phyloP scores from a whole-genome alignment of 1,284 basidiomycete genomes.

The Tranzscheliella williamsii region DNA sequence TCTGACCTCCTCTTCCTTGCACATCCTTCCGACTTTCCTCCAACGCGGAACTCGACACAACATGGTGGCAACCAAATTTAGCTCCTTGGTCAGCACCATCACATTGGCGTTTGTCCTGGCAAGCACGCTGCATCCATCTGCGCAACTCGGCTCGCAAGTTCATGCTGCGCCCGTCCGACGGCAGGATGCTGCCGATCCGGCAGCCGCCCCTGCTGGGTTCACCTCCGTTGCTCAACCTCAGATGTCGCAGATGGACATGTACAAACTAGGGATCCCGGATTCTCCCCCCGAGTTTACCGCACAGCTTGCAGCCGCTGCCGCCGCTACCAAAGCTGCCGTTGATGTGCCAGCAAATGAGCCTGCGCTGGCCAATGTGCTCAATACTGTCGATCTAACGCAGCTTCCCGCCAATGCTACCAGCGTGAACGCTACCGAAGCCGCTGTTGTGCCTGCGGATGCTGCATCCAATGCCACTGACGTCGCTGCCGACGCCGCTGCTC shows the following conservation, averaged over 20 bases:
- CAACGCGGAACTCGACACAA: too few relatives aligned
- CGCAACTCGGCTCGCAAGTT: not conserved
- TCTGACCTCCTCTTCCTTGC: too few relatives aligned
- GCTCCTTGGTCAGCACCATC: conserved; percentile 18
- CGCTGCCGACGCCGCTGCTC: too few relatives aligned
- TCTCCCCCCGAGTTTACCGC: not conserved
- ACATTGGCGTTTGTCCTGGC: conserved; percentile 25
- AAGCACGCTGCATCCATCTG: conserved; percentile 7
- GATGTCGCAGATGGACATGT: conserved; percentile 30
- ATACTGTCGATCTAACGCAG: not conserved
- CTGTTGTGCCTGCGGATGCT: too few relatives aligned
- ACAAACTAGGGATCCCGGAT: conserved; percentile 18
- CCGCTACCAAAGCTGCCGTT: not conserved
- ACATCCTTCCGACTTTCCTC: too few relatives aligned
- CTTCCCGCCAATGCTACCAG: conserved; percentile 1
- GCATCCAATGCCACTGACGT: too few relatives aligned
- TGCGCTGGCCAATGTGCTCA: not conserved
- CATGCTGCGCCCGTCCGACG: conserved; percentile 13
- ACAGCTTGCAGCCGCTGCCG: not conserved
- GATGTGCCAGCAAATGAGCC: not conserved
- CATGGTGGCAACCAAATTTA: conserved; percentile 22
- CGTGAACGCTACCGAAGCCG: too few relatives aligned
- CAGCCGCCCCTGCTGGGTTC: conserved; percentile 10
- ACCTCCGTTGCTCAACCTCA: conserved; percentile 26
- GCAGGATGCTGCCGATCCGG: conserved; percentile 2